Conservation (phyloP, 805 yeast genomes). For the Spathaspora hagerdaliae region DNA sequence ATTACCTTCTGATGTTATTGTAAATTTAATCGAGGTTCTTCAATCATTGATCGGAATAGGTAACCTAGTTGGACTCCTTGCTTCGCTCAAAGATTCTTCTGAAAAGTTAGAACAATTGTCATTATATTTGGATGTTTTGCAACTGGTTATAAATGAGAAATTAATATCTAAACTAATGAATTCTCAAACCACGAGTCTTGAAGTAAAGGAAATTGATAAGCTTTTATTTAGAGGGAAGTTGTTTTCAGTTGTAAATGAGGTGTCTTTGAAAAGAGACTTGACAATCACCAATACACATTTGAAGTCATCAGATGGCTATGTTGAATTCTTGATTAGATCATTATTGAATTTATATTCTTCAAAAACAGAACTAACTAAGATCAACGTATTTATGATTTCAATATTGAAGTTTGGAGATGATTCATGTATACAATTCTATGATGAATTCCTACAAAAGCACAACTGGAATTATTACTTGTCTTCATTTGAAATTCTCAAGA, state of each 20-base stretch:
- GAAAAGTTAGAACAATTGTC: background rate
- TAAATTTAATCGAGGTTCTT: constrained; percentile 9
- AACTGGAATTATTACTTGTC: constrained; percentile 16
- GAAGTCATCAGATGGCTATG: constrained; percentile 15
- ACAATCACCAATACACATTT: constrained; percentile 7
- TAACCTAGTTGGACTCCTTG: constrained; percentile 19
- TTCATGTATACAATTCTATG: constrained; percentile 16
- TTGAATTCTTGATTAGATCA: constrained; percentile 14
- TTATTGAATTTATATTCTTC: constrained; percentile 12
- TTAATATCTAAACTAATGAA: constrained; percentile 1
- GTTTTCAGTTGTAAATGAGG: constrained; percentile 23
- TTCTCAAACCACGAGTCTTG: constrained; percentile 6
- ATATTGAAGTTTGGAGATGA: constrained; percentile 15
- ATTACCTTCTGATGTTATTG: constrained; percentile 12
- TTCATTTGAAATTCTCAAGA: constrained; percentile 17
- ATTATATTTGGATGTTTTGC: background rate
- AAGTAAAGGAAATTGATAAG: constrained; percentile 31
- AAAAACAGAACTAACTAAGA: constrained; percentile 3
- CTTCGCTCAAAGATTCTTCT: background rate
- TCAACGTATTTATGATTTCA: constrained; percentile 18
- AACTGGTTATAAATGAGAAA: background rate
- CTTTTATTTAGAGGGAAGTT: constrained; percentile 32
- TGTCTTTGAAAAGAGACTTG: constrained; percentile 5
- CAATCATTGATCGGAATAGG: constrained; percentile 29
- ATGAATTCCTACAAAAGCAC: constrained; percentile 15